Percentiles rank a stretch among this genome's conserved stretches.
phyloP scores from a whole-genome alignment of 345 rosid genomes.

The Rubroshorea leprosula region DNA sequence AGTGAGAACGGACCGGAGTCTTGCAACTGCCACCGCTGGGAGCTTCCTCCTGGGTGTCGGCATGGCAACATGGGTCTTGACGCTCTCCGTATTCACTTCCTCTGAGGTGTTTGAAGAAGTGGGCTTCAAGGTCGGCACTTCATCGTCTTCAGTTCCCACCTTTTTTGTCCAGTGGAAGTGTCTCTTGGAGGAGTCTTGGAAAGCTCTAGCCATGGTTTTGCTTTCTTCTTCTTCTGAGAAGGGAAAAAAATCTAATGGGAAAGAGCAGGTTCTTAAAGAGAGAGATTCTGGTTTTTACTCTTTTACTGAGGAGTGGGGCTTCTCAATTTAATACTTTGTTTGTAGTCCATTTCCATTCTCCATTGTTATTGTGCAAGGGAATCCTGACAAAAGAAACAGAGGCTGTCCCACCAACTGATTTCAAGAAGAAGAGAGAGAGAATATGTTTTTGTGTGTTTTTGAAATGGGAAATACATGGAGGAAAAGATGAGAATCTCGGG shows the following conservation, averaged over 20 bases:
- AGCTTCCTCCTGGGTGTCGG: conserved; percentile 56
- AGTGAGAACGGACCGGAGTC: conserved; percentile 69
- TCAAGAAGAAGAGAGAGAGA: conserved; percentile 2
- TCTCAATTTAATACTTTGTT: conserved; percentile 20
- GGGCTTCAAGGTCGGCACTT: conserved; percentile 30
- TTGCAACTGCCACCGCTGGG: conserved; percentile 67
- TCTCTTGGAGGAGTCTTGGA: conserved; percentile 63
- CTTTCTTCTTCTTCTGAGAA: conserved; percentile 19
- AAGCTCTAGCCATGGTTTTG: conserved; percentile 41
- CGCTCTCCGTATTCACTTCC: conserved; percentile 24
- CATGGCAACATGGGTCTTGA: conserved; percentile 16
- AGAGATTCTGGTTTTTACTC: conserved; percentile 15
- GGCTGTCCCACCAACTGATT: conserved; percentile 16
- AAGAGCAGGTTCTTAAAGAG: not conserved
- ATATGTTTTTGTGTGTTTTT: conserved; percentile 2
- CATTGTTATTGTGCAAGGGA: conserved; percentile 24
- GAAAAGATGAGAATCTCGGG: conserved; percentile 19
- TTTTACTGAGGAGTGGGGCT: conserved; percentile 20
- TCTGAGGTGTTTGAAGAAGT: conserved; percentile 16
- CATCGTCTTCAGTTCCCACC: conserved; percentile 56
- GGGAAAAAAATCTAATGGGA: conserved; percentile 13
- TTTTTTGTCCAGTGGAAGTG: conserved; percentile 85
- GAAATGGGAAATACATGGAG: conserved; percentile 13
- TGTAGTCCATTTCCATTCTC: too few species aligned
- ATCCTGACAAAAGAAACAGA: conserved; percentile 26